Evolutionary conservation across 305 asterid genomes (phyloP), one percentile per base, ranked within the genome.

Genomic region (Plantago lanceolata): DNA sequence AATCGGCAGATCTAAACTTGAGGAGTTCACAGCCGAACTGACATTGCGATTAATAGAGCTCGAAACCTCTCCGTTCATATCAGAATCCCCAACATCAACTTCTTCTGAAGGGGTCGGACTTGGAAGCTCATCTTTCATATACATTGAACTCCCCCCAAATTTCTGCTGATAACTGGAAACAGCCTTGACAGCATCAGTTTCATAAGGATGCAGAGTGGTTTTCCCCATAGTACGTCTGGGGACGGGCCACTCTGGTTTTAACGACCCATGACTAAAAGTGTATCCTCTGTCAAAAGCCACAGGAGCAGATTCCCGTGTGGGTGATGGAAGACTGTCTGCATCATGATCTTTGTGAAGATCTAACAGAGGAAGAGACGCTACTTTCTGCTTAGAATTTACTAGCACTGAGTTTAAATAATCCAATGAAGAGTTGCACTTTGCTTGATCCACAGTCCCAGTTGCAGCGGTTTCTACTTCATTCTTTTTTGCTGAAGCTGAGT

Each of bases 41-140:
- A 49, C 21, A 52, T 74, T 74, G 68, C 48, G 75, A 61, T 57
- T 18, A 71, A 76, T 40, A 70, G 82, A 75, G 76, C 98, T 85
- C 64, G 90, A 74, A 63, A 93, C 84, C 82, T 89, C 98, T 49
- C 73, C 93, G 59, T 73, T 62, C 31, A 65, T 76, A 58, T 89
- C 97, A 76, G 72, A 84, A 71, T 82, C 89, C 56, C 77, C 91
- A 71, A 61, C 59, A 70, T 83, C 85, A 66, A 78, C 88, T 49
- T 89, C 95, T 76, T 82, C 95, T 5, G 98, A 93, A 60, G 98
- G 98, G 52, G 98, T 93, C 62, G 98, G 98, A 74, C 98, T 93
- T 31, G 98, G 98, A 68, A 93, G 91, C 58, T 78, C 74, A 50
- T 84, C 90, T 28, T 70, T 76, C 85, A 70, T 73, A 55, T 73